A percentile compares a stretch with the other conserved stretches of the same genome.
phyloP scores from a whole-genome alignment of 441 rosid genomes.

The Sinapis alba region DNA sequence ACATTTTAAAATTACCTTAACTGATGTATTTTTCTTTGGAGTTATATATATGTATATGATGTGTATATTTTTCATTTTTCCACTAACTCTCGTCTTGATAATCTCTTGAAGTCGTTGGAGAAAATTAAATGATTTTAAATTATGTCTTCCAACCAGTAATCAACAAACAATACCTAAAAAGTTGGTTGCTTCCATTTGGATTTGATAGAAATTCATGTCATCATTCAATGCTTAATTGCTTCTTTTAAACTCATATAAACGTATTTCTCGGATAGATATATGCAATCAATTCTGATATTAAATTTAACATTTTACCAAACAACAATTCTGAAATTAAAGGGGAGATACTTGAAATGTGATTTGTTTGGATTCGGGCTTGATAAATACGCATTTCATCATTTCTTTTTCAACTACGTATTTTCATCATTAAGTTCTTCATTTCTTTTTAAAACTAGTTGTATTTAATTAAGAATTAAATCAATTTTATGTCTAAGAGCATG shows the following conservation, averaged over 20 bases:
- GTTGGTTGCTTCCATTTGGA: constrained; percentile 38
- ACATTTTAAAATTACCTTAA: not conserved
- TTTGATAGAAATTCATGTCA: constrained; percentile 17
- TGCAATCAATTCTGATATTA: constrained; percentile 3
- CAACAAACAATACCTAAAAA: constrained; percentile 32
- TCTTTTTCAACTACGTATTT: not conserved
- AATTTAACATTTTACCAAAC: not conserved
- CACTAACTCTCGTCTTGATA: constrained; percentile 32
- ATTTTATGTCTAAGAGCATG: no score
- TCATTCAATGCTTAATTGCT: constrained; percentile 33
- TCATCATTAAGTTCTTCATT: not conserved
- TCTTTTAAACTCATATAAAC: not conserved
- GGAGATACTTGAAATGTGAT: not conserved
- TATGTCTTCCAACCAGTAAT: constrained; percentile 21
- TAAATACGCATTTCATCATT: constrained; percentile 1
- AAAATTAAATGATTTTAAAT: constrained; percentile 16
- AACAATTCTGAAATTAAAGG: constrained; percentile 7
- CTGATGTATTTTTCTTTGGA: constrained; percentile 11
- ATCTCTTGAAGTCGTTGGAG: constrained; percentile 29
- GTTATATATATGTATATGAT: not conserved
- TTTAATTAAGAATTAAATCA: not conserved
- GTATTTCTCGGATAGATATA: constrained; percentile 8
- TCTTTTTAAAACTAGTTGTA: not conserved
- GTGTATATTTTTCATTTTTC: constrained; percentile 6
- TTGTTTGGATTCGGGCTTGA: constrained; percentile 1